phyloP scores from a whole-genome alignment of 768 basidiomycete genomes.

The Postia placenta region DNA sequence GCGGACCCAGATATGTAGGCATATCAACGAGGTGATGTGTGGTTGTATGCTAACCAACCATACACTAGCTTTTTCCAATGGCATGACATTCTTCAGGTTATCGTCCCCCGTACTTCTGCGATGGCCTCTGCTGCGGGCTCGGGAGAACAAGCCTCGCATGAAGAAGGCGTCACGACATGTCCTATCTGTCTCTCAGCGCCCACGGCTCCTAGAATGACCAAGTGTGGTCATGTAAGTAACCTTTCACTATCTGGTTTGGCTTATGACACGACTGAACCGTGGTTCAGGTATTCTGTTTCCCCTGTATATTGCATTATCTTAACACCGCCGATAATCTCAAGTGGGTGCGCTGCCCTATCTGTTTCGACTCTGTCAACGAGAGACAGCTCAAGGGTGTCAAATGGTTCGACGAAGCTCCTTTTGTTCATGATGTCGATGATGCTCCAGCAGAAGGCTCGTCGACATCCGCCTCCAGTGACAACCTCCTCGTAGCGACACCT shows the following conservation, averaged over 20 bases:
- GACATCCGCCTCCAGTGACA: conserved; percentile 36
- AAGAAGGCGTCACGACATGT: conserved; percentile 69
- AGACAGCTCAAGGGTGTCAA: conserved; percentile 89
- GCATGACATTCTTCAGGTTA: conserved; percentile 92
- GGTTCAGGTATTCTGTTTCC: conserved; percentile 83
- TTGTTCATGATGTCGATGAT: conserved; percentile 28
- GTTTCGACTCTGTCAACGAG: conserved; percentile 89
- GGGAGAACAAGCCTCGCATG: conserved; percentile 35
- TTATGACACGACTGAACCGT: conserved; percentile 6
- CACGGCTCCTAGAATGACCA: conserved; percentile 87
- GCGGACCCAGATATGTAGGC: conserved; percentile 95
- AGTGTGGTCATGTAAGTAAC: conserved; percentile 89
- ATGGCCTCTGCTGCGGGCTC: conserved; percentile 55
- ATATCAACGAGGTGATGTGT: neutral
- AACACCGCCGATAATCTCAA: conserved; percentile 75
- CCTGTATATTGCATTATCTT: conserved; percentile 90
- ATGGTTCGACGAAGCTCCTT: conserved; percentile 63
- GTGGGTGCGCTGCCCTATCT: conserved; percentile 93
- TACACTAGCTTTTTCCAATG: conserved; percentile 82
- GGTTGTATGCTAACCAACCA: neutral
- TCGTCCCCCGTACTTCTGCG: conserved; percentile 80
- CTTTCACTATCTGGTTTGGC: conserved; percentile 5
- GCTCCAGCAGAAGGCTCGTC: conserved; percentile 35
- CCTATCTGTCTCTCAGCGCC: conserved; percentile 95
- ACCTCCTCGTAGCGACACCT: conserved; percentile 35